Conservation (phyloP, 306 rosid species). For the Hylodesmum podocarpum region DNA sequence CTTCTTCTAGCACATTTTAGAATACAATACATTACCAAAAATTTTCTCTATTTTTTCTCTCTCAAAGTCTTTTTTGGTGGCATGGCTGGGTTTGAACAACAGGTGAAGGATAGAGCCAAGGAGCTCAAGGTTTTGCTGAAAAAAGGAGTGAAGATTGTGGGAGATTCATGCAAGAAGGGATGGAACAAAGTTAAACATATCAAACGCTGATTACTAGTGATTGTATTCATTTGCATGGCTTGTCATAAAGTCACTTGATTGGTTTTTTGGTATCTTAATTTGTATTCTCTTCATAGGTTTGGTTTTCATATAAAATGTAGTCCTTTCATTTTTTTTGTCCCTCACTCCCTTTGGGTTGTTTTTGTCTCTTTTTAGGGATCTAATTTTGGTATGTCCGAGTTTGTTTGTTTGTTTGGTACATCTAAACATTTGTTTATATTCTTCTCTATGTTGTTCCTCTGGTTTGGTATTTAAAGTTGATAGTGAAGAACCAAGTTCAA, state of each 20-base stretch:
- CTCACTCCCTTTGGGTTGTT: background rate
- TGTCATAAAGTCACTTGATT: background rate
- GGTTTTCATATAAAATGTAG: constrained; percentile 6
- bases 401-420: background rate
- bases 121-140: constrained; percentile 51
- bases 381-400: constrained; percentile 4
- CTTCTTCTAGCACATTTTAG: background rate
- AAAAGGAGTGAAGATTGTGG: constrained; percentile 66
- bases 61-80: background rate
- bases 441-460: background rate
- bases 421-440: background rate
- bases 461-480: background rate
- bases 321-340: background rate
- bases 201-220: constrained; percentile 36
- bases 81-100: constrained; percentile 63
- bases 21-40: background rate
- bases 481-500: background rate
- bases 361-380: background rate
- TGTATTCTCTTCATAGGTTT: constrained; percentile 16
- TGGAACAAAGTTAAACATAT: constrained; percentile 68
- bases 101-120: constrained; percentile 59
- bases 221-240: background rate
- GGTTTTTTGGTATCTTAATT: background rate
- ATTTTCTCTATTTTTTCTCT: background rate
- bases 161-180: constrained; percentile 79